Base-by-base conservation (phyloP, 176 grass and related monocot genomes). In the Elaeis guineensis region DNA sequence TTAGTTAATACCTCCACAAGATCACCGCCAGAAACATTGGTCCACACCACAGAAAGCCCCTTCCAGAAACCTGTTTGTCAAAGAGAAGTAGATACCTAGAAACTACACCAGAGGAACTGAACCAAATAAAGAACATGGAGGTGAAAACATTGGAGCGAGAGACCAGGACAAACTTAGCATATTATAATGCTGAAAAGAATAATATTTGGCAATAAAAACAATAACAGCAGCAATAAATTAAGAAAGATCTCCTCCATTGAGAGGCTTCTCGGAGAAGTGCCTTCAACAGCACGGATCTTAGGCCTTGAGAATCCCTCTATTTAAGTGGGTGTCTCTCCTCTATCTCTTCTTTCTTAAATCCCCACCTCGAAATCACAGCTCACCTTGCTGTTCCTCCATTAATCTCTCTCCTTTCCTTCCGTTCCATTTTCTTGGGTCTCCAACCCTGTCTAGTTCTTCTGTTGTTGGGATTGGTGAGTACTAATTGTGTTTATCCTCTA, bases 261-360 rank as follows among this genome's bases (percentile, higher is more conserved):
- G 18, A 49, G 54, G 67, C 67, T 69, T 69, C 66, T 50, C 20
- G 8, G 11, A 8, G n/a, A 57, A 69, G 53, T 69, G 29, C 54
- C 67, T 58, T 69, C 4, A 23, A 23, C 28, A 17, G 18, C 66
- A 69, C 52, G 66, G 25, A 57, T 58, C 54, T 69, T 44, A 6
- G 21, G 49, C 63, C 17, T 26, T 30, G 21, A 54, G 17, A 19
- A 2, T n/a, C n/a, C 53, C 49, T 28, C 67, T 51, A 70, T 70
- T 28, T 70, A 51, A 70, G 17, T 19, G 19, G 8, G 14, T 22
- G 12, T n/a, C n/a, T 35, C 29, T 53, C 17, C 16, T 59, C 55
- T 70, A 17, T 71, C 39, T 17, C 23, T 32, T 50, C 23, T 71
- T 71, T 61, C 57, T 59, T 71, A 71, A 69, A 69, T 58, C 67